A percentile compares a stretch with the other conserved stretches of the same genome.
phyloP scores from a whole-genome alignment of 2,329 filamentous ascomycete species.

The Podosphaera xanthii region DNA sequence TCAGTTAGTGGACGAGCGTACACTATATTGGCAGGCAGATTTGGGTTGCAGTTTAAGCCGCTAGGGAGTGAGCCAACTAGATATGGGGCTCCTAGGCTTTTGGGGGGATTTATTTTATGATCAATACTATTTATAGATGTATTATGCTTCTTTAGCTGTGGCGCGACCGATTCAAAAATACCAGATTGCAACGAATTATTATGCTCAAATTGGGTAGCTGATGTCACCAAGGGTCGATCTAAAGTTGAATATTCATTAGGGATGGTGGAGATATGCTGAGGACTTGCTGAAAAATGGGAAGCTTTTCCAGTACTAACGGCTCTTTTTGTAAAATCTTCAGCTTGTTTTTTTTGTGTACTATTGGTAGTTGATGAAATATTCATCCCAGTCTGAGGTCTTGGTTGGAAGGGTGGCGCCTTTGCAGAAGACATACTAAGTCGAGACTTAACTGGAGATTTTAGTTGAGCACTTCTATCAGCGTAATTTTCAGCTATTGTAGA shows the following conservation, averaged over 20 bases:
- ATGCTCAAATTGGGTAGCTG: neutral
- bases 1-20: conserved; percentile 34
- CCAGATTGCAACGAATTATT: neutral
- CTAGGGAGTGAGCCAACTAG: conserved; percentile 28
- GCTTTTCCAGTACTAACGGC: neutral
- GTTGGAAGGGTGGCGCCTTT: conserved; percentile 17
- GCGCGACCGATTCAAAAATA: neutral
- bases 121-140: neutral
- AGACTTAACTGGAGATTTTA: conserved; percentile 6
- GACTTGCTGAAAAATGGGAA: neutral
- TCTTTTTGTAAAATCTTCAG: neutral
- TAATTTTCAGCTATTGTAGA: neutral
- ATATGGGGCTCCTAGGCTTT: conserved; percentile 21
- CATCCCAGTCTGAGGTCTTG: conserved; percentile 8
- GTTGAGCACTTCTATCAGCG: neutral
- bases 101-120: neutral
- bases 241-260: no score
- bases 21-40: conserved; percentile 25
- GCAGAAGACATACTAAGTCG: conserved; percentile 15
- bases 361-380: neutral
- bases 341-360: neutral
- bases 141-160: neutral
- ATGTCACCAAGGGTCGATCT: no score
- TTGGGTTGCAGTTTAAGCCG: conserved; percentile 21
- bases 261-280: no score